These are phyloP conservation scores for Arbutus unedo DNA, from an alignment of 148 eudicot genomes.

Conservation along the genomic window DNA sequence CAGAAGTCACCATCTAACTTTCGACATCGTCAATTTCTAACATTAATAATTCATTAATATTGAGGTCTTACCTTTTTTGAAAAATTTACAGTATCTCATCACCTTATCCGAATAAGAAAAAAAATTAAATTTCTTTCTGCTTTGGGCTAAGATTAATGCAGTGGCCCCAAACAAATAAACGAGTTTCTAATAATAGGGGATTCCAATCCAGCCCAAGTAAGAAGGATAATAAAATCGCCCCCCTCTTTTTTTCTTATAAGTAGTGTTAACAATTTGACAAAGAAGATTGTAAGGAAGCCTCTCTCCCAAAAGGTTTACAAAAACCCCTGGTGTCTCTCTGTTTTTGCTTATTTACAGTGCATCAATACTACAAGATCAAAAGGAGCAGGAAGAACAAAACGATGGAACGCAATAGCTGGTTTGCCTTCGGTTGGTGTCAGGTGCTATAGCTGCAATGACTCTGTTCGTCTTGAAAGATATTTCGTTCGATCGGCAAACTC, in stretches of 20 bases:
- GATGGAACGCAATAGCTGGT: conserved; percentile 13
- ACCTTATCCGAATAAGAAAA: too few species aligned
- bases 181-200: not conserved
- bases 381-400: not conserved
- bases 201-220: not conserved
- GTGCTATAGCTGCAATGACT: conserved; percentile 19
- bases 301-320: not conserved
- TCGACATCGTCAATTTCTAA: too few species aligned
- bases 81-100: not conserved
- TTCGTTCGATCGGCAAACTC: conserved; percentile 21
- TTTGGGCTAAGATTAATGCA: not conserved
- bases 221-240: not conserved
- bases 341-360: not conserved
- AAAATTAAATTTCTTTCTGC: too few species aligned
- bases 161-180: not conserved
- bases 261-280: not conserved
- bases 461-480: conserved; percentile 27
- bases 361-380: not conserved
- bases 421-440: conserved; percentile 26
- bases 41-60: not conserved
- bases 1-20: too few species aligned
- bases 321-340: too few species aligned
- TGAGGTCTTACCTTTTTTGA: not conserved
- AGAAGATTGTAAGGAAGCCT: not conserved
- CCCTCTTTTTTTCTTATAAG: too few species aligned